Conservation (phyloP, 169 alveolate species). For the Toxoplasma gondii region DNA sequence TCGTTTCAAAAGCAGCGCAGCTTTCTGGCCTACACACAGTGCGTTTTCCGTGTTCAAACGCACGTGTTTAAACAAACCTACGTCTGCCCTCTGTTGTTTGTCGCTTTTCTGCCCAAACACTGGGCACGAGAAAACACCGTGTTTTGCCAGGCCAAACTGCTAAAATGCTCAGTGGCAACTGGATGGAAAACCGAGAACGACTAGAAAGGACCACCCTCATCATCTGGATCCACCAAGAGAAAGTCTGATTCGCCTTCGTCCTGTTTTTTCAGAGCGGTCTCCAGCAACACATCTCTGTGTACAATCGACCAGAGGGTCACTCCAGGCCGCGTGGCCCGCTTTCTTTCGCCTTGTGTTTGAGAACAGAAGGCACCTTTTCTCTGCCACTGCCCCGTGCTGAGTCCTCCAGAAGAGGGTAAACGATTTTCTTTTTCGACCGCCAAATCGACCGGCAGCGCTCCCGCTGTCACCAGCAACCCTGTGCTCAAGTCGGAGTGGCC, state of each 20-base stretch:
- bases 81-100: too few relatives aligned
- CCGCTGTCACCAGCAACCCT: constrained; percentile 58
- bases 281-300: constrained; percentile 56
- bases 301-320: constrained; percentile 59
- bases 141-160: too few relatives aligned
- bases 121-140: too few relatives aligned
- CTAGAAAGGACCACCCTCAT: neutral
- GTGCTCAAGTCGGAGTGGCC: constrained; percentile 49
- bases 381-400: neutral
- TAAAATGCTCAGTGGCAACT: too few relatives aligned
- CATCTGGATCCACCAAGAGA: neutral
- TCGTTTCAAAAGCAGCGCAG: too few relatives aligned
- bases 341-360: neutral
- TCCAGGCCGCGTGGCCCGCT: constrained; percentile 11
- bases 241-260: neutral
- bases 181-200: too few relatives aligned
- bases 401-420: too few relatives aligned
- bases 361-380: neutral
- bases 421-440: too few relatives aligned
- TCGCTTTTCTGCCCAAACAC: too few relatives aligned
- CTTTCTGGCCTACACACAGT: too few relatives aligned
- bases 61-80: too few relatives aligned
- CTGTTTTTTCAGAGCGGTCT: constrained; percentile 36
- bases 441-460: neutral
- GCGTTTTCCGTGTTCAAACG: too few relatives aligned